These are phyloP conservation scores for Spergularia azorica DNA, from an alignment of 179 eudicot species.

Conservation along the genomic window DNA sequence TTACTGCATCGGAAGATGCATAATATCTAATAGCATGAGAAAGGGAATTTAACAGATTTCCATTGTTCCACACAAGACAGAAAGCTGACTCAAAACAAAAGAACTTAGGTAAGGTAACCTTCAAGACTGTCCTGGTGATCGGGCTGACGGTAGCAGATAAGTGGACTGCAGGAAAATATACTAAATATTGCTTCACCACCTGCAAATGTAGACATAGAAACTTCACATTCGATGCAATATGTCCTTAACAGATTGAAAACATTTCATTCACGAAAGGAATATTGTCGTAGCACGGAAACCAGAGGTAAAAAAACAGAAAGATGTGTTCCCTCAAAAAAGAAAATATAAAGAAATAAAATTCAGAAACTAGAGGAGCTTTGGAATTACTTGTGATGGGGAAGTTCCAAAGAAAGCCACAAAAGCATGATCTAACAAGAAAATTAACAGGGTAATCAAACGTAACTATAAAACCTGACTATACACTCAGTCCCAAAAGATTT, in stretches of 20 bases:
- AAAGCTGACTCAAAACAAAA: background rate
- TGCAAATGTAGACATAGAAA: slow-evolving; percentile 36
- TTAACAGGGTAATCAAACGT: no score
- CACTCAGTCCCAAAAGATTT: no score
- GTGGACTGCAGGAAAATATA: slow-evolving; percentile 73
- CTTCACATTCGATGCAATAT: slow-evolving; percentile 1
- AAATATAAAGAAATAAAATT: no score
- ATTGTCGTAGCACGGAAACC: background rate
- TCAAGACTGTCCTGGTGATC: slow-evolving; percentile 96
- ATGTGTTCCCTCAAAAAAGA: background rate
- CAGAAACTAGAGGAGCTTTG: no score
- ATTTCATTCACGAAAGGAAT: background rate
- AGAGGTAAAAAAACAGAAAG: background rate
- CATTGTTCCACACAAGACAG: background rate
- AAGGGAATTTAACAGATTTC: background rate
- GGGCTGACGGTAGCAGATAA: slow-evolving; percentile 97
- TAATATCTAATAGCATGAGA: slow-evolving; percentile 1
- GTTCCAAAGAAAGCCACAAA: no score
- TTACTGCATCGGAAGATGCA: background rate
- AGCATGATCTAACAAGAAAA: no score
- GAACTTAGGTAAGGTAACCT: slow-evolving; percentile 48
- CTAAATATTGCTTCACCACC: slow-evolving; percentile 85
- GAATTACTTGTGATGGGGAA: no score
- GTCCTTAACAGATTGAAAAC: background rate
- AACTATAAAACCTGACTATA: no score